A percentile compares a stretch with the other conserved stretches of the same genome.
phyloP scores from a whole-genome alignment of 805 yeast genomes.

The Grigorovia jiainica region DNA sequence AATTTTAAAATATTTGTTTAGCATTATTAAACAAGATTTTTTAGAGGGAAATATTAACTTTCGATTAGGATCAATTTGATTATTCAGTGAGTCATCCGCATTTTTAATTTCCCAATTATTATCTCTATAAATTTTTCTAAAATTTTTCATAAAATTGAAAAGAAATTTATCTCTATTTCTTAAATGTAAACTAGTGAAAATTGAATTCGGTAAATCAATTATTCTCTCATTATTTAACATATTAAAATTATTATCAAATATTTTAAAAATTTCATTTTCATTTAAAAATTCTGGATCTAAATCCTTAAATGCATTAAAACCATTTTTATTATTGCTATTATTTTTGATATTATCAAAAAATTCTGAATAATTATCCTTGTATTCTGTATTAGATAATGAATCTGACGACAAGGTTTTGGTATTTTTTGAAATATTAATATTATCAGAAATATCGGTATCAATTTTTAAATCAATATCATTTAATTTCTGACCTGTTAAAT shows the following conservation, averaged over 20 bases:
- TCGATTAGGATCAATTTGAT: conserved; percentile 4
- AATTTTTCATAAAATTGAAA: conserved; percentile 16
- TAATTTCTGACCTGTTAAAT: conserved; percentile 20
- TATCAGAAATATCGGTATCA: conserved; percentile 1
- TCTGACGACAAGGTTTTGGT: neutral
- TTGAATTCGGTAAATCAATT: conserved; percentile 18
- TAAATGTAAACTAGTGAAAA: conserved; percentile 15
- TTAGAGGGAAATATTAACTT: conserved; percentile 14
- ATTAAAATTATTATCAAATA: conserved; percentile 6
- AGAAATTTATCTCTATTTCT: conserved; percentile 18
- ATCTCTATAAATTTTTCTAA: conserved; percentile 1
- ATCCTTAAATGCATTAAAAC: conserved; percentile 20
- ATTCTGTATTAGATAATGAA: neutral
- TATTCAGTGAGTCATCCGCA: neutral
- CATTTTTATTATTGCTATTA: neutral
- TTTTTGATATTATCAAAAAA: neutral
- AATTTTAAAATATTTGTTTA: conserved; percentile 13
- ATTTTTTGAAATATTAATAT: conserved; percentile 1
- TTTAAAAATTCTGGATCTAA: conserved; percentile 24
- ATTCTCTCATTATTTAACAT: conserved; percentile 6
- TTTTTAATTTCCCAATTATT: neutral
- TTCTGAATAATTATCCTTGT: neutral
- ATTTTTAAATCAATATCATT: conserved; percentile 12
- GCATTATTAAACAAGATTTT: conserved; percentile 10
- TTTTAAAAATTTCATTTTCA: conserved; percentile 13